These are phyloP conservation scores for Claviceps monticola DNA, from an alignment of 2,329 filamentous ascomycete genomes.

Conservation along the genomic window DNA sequence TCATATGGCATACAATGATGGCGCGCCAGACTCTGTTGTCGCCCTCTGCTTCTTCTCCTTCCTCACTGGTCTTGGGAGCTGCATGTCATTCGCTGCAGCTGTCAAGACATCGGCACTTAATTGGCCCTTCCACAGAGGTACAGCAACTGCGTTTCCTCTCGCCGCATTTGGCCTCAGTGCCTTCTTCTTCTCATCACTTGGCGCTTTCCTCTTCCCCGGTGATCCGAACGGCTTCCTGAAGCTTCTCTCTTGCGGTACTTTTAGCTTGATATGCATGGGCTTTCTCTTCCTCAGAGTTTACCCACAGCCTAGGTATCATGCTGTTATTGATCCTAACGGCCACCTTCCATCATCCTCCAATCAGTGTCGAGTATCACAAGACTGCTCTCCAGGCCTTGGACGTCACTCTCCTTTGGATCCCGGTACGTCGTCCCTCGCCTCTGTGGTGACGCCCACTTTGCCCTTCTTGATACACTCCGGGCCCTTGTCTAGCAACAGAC, in stretches of 20 bases:
- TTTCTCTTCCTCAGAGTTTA: constrained; percentile 78
- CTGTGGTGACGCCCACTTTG: neutral
- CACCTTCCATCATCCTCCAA: constrained; percentile 1
- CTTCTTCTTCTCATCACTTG: constrained; percentile 83
- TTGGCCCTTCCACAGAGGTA: constrained; percentile 82
- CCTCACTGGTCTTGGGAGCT: constrained; percentile 77
- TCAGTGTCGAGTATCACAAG: neutral
- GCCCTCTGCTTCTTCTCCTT: constrained; percentile 71
- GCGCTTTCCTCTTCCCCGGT: constrained; percentile 65
- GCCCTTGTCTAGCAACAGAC: neutral
- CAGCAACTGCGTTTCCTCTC: constrained; percentile 84
- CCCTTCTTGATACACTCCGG: neutral
- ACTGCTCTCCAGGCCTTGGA: neutral
- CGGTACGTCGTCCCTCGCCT: constrained; percentile 41
- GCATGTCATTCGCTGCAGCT: constrained; percentile 76
- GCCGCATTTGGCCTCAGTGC: constrained; percentile 90
- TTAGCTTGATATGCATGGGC: constrained; percentile 56
- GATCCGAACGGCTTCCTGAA: constrained; percentile 72
- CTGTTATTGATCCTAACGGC: constrained; percentile 28
- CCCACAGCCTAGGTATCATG: constrained; percentile 39
- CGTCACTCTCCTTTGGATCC: constrained; percentile 37
- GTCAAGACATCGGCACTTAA: constrained; percentile 82
- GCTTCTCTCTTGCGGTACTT: constrained; percentile 68
- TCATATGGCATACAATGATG: constrained; percentile 56
- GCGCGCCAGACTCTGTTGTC: constrained; percentile 43